phyloP scores from a whole-genome alignment of 768 basidiomycete genomes.

The Gelatoporia subvermispora region DNA sequence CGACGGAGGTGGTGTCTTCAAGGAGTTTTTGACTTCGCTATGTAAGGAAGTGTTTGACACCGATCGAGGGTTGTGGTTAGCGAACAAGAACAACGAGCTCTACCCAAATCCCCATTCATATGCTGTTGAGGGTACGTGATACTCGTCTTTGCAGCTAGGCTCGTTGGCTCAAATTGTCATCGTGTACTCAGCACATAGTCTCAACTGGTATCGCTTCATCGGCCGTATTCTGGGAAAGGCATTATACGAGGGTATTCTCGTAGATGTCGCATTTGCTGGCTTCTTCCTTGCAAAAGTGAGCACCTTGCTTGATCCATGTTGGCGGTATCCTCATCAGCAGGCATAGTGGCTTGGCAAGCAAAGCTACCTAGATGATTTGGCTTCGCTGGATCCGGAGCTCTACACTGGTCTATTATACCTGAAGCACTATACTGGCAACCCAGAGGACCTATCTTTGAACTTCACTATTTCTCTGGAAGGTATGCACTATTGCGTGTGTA shows the following conservation, averaged over 20 bases:
- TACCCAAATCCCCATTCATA: slow-evolving; percentile 94
- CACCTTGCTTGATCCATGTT: background rate
- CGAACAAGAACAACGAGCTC: slow-evolving; percentile 85
- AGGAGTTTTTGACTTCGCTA: slow-evolving; percentile 92
- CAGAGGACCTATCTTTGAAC: slow-evolving; percentile 85
- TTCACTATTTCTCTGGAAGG: slow-evolving; percentile 88
- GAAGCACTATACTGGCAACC: slow-evolving; percentile 84
- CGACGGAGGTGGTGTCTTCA: slow-evolving; percentile 96
- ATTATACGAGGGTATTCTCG: slow-evolving; percentile 91
- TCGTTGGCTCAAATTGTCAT: too few relatives aligned
- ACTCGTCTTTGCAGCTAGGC: background rate
- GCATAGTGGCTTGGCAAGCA: slow-evolving; percentile 85
- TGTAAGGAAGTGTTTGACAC: slow-evolving; percentile 94
- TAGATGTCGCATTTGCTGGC: slow-evolving; percentile 90
- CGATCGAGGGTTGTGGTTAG: slow-evolving; percentile 90
- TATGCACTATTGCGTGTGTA: slow-evolving; percentile 25
- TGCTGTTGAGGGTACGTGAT: slow-evolving; percentile 74
- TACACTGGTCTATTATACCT: slow-evolving; percentile 91
- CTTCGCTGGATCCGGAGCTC: slow-evolving; percentile 85
- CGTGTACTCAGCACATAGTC: slow-evolving; percentile 66
- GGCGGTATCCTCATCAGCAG: background rate
- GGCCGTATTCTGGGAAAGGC: slow-evolving; percentile 95
- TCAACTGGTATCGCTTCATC: slow-evolving; percentile 91
- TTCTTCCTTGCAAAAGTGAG: slow-evolving; percentile 88
- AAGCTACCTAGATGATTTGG: slow-evolving; percentile 89